Evolutionary conservation across 1,139 yeast species (phyloP).

Genomic region (Pneumocystis wakefieldiae): DNA sequence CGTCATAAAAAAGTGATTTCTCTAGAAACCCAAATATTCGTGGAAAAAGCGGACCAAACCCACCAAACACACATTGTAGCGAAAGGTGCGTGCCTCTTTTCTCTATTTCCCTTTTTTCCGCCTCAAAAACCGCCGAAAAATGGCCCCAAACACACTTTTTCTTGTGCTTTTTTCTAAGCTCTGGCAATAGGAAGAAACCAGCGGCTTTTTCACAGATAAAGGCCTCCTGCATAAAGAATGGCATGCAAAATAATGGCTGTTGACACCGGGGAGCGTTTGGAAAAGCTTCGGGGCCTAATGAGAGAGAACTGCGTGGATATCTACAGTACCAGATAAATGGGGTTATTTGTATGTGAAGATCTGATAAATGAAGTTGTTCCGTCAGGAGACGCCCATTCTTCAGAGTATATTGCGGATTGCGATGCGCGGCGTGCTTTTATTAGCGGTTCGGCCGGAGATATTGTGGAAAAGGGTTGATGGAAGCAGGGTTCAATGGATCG

Average conservation of each 20-base stretch:
- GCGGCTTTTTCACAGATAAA: neutral
- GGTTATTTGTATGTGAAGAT: neutral
- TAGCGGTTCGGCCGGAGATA: neutral
- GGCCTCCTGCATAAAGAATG: neutral
- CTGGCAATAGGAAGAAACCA: neutral
- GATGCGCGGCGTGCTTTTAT: slow-evolving; percentile 14
- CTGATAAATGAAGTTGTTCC: neutral
- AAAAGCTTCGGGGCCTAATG: neutral
- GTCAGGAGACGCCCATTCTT: slow-evolving; percentile 3
- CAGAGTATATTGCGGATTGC: slow-evolving; percentile 11
- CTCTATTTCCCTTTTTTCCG: neutral
- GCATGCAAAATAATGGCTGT: neutral
- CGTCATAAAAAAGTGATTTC: neutral
- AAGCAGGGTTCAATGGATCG: slow-evolving; percentile 68
- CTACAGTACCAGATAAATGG: neutral
- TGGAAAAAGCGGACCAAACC: neutral
- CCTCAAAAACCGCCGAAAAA: neutral
- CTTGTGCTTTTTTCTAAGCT: too few species aligned
- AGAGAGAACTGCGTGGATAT: neutral
- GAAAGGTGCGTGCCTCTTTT: neutral
- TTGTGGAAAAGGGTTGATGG: neutral
- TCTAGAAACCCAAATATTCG: neutral
- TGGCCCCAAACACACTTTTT: neutral
- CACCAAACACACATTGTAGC: too few species aligned
- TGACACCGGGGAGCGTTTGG: neutral